Conservation (phyloP, 208 protist species). For the Porcisia deanei region DNA sequence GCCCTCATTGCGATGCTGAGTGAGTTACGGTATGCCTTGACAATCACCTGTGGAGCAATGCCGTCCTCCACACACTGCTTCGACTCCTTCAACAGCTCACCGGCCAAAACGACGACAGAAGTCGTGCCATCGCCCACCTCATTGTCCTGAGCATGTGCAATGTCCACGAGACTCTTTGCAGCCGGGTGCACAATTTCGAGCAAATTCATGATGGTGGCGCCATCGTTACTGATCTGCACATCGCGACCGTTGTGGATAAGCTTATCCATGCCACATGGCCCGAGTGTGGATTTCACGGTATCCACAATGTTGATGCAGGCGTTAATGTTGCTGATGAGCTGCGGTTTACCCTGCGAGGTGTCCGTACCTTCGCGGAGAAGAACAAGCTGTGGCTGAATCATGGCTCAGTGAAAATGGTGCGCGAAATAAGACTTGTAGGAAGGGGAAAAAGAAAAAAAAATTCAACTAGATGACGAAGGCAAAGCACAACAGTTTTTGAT, state of each 20-base stretch:
- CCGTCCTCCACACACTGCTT: slow-evolving; percentile 99
- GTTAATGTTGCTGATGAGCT: slow-evolving; percentile 99
- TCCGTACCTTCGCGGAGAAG: slow-evolving; percentile 99
- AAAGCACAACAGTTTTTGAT: neutral
- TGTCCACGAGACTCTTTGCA: slow-evolving; percentile 99
- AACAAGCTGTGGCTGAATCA: slow-evolving; percentile 98
- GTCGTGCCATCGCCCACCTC: slow-evolving; percentile 99
- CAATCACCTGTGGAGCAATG: slow-evolving; percentile 99
- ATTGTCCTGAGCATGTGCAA: slow-evolving; percentile 98
- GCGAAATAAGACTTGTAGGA: slow-evolving; percentile 13
- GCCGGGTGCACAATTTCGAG: slow-evolving; percentile 99
- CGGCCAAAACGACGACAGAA: slow-evolving; percentile 99
- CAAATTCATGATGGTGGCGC: slow-evolving; percentile 99
- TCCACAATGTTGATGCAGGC: slow-evolving; percentile 97
- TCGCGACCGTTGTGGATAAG: slow-evolving; percentile 96
- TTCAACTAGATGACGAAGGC: neutral
- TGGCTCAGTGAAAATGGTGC: slow-evolving; percentile 23
- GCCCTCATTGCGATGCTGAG: slow-evolving; percentile 71
- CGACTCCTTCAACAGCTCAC: slow-evolving; percentile 97
- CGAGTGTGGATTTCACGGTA: slow-evolving; percentile 95
- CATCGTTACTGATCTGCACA: slow-evolving; percentile 99
- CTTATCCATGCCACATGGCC: slow-evolving; percentile 99
- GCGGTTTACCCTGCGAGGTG: slow-evolving; percentile 99
- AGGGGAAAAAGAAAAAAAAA: neutral
- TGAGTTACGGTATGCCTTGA: slow-evolving; percentile 94